These are phyloP conservation scores for Dendrocalamus latiflorus DNA, from an alignment of 202 grass and related monocot species.

Conservation along the genomic window DNA sequence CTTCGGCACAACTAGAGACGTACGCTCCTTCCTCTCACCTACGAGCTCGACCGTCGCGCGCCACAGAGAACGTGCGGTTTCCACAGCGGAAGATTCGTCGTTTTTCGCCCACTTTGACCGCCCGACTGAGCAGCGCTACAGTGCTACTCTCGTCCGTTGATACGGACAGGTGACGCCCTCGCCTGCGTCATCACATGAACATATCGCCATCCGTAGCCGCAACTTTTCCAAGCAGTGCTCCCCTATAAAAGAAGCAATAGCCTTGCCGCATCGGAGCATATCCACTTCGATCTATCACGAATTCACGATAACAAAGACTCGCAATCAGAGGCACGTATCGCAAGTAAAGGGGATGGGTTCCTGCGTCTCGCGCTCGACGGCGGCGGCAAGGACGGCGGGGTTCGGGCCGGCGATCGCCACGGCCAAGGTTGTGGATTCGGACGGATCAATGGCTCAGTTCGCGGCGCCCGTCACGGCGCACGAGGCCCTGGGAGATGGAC, in stretches of 20 bases:
- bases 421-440: slow-evolving; percentile 45
- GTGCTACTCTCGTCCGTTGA: background rate
- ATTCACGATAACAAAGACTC: background rate
- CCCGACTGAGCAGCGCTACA: background rate
- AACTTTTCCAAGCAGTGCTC: background rate
- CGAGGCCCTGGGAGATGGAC: slow-evolving; percentile 14
- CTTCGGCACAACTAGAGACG: background rate
- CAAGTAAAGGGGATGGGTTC: slow-evolving; percentile 33
- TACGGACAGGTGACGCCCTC: background rate
- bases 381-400: background rate
- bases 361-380: slow-evolving; percentile 24
- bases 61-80: too few species aligned
- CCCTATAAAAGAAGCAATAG: background rate
- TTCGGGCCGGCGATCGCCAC: background rate
- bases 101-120: background rate
- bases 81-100: background rate
- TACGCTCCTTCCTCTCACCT: too few species aligned
- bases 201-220: background rate
- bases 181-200: background rate
- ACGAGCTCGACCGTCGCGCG: background rate
- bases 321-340: background rate
- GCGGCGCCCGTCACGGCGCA: slow-evolving; percentile 6
- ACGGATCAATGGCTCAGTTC: slow-evolving; percentile 41
- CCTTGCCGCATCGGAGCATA: background rate
- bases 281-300: background rate